Evolutionary conservation across 75 land plant species (phyloP).

Genomic region (Cunninghamia lanceolata): DNA sequence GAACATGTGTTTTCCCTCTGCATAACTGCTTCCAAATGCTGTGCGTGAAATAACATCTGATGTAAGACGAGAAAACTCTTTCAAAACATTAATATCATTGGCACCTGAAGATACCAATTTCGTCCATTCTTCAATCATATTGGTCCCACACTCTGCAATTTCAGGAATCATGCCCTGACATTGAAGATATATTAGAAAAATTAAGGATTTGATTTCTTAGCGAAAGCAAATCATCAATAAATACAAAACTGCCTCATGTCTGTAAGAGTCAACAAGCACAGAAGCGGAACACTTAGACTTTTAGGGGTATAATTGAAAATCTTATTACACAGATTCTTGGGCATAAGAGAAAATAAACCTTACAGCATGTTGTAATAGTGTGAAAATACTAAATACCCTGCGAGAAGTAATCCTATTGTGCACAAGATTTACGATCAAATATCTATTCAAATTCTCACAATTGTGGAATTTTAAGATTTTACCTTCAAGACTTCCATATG

Average conservation of each 20-base stretch:
- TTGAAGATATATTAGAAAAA: not conserved
- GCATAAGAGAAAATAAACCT: not conserved
- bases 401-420: not conserved
- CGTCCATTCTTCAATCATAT: constrained; percentile 28
- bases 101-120: not conserved
- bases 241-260: too few relatives aligned
- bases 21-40: constrained; percentile 61
- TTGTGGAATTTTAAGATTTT: not conserved
- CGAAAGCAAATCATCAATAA: not conserved
- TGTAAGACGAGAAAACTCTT: constrained; percentile 37
- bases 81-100: constrained; percentile 34
- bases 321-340: not conserved
- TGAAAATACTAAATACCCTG: not conserved
- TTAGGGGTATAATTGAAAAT: not conserved
- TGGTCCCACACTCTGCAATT: constrained; percentile 13
- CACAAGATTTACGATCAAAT: not conserved
- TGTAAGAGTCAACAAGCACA: not conserved
- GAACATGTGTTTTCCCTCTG: constrained; percentile 39
- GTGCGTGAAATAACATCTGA: constrained; percentile 51
- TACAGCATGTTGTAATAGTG: not conserved
- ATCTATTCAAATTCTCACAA: not conserved
- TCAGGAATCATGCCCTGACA: constrained; percentile 33
- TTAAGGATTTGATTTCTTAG: not conserved
- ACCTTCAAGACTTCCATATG: constrained; percentile 50
- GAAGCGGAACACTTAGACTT: not conserved